Evolutionary conservation across 768 basidiomycete genomes (phyloP).

Genomic region (Fomitopsis pulvina): DNA sequence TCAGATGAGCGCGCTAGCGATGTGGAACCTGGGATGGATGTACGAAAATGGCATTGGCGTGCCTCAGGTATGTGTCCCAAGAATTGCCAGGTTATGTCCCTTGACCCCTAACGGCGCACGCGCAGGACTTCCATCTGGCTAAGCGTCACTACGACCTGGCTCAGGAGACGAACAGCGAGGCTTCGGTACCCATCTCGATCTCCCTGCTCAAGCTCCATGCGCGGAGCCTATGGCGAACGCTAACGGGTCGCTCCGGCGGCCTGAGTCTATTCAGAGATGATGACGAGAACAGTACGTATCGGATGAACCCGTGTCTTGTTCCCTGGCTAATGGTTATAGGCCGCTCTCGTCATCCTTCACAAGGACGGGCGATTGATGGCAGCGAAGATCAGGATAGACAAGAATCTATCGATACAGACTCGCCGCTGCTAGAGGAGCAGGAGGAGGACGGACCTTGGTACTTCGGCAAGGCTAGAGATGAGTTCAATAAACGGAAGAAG

Average conservation of each 20-base stretch:
- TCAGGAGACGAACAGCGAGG: slow-evolving; percentile 81
- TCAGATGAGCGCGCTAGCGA: slow-evolving; percentile 86
- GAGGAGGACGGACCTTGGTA: slow-evolving; percentile 53
- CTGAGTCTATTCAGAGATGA: slow-evolving; percentile 59
- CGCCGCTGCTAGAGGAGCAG: too few relatives aligned
- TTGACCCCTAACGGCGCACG: background rate
- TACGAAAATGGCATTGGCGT: slow-evolving; percentile 96
- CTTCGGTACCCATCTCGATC: slow-evolving; percentile 80
- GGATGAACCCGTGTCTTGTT: background rate
- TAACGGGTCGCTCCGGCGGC: slow-evolving; percentile 51
- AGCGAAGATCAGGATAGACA: background rate
- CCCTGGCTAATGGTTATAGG: slow-evolving; percentile 2
- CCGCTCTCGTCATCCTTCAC: slow-evolving; percentile 12
- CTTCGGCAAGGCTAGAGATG: slow-evolving; percentile 74
- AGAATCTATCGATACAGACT: too few relatives aligned
- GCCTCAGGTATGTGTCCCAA: slow-evolving; percentile 50
- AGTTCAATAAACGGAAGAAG: slow-evolving; percentile 54
- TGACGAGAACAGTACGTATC: slow-evolving; percentile 33
- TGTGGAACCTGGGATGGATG: slow-evolving; percentile 99
- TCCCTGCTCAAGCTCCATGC: slow-evolving; percentile 79
- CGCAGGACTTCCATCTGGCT: slow-evolving; percentile 90
- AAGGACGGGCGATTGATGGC: slow-evolving; percentile 16
- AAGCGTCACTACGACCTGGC: slow-evolving; percentile 94
- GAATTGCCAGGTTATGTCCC: background rate
- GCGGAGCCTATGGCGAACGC: slow-evolving; percentile 77